These are phyloP conservation scores for Exophiala sp. DNA, from an alignment of 2,329 filamentous ascomycete species.

Conservation along the genomic window DNA sequence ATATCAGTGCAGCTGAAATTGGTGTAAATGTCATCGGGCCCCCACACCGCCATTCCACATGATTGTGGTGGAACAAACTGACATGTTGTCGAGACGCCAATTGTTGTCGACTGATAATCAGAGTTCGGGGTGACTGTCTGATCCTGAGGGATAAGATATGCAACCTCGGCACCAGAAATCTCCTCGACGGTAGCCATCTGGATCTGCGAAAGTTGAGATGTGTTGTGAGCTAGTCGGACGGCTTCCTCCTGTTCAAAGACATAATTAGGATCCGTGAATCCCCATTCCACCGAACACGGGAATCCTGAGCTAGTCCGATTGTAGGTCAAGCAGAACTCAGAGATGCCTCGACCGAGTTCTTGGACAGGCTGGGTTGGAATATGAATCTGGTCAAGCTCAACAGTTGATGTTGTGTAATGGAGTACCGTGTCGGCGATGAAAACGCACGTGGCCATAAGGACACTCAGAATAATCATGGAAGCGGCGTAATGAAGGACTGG, in stretches of 20 bases:
- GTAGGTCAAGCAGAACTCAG: constrained; percentile 17
- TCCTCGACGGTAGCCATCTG: background rate
- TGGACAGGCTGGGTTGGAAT: constrained; percentile 1
- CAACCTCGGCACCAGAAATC: background rate
- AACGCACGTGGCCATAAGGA: constrained; percentile 12
- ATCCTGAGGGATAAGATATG: constrained; percentile 11
- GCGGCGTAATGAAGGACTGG: constrained; percentile 12
- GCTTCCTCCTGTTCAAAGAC: constrained; percentile 9
- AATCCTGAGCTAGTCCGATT: constrained; percentile 13
- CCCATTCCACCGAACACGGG: constrained; percentile 11
- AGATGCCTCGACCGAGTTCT: constrained; percentile 16
- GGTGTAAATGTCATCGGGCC: constrained; percentile 1
- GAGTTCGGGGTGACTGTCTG: background rate
- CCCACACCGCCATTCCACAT: constrained; percentile 15
- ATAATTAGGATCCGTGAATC: constrained; percentile 1
- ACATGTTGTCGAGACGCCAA: constrained; percentile 18
- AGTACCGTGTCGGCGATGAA: constrained; percentile 18
- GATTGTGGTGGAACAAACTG: constrained; percentile 3
- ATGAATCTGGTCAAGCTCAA: constrained; percentile 8
- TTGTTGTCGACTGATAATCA: constrained; percentile 17
- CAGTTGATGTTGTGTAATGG: constrained; percentile 20
- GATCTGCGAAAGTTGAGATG: constrained; percentile 8
- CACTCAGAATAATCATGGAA: constrained; percentile 8
- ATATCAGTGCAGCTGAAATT: constrained; percentile 19
- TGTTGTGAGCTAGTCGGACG: constrained; percentile 12